phyloP scores from a whole-genome alignment of 148 eudicot species.

The Polygonum maritimum region DNA sequence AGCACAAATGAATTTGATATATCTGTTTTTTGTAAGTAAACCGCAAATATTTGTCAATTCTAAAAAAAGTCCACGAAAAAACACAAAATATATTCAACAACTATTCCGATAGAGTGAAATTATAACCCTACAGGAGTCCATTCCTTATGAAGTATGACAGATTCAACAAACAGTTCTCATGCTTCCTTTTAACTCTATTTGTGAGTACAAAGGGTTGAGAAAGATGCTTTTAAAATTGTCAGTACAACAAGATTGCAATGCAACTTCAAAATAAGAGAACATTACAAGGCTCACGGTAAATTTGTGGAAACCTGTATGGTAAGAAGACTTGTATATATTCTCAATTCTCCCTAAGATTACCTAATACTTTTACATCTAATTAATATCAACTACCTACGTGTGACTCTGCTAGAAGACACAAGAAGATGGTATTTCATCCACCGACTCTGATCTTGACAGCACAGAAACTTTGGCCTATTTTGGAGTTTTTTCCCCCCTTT shows the following conservation, averaged over 20 bases:
- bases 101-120: too few relatives aligned
- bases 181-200: not conserved
- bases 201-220: not conserved
- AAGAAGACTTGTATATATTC: not conserved
- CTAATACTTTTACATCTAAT: not conserved
- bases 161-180: not conserved
- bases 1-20: not conserved
- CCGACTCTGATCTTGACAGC: too few relatives aligned
- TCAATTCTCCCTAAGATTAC: not conserved
- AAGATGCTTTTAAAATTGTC: too few relatives aligned
- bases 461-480: too few relatives aligned
- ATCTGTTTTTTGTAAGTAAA: not conserved
- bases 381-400: too few relatives aligned
- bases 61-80: too few relatives aligned
- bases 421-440: too few relatives aligned
- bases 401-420: too few relatives aligned
- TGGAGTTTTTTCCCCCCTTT: too few relatives aligned
- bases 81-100: too few relatives aligned
- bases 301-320: not conserved
- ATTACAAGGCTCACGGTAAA: not conserved
- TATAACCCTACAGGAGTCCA: too few relatives aligned
- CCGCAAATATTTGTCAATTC: not conserved
- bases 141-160: not conserved
- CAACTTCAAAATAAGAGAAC: not conserved
- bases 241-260: not conserved